Evolutionary conservation across 176 grass and related monocot genomes (phyloP).

Genomic region (Rhynchospora pubera): DNA sequence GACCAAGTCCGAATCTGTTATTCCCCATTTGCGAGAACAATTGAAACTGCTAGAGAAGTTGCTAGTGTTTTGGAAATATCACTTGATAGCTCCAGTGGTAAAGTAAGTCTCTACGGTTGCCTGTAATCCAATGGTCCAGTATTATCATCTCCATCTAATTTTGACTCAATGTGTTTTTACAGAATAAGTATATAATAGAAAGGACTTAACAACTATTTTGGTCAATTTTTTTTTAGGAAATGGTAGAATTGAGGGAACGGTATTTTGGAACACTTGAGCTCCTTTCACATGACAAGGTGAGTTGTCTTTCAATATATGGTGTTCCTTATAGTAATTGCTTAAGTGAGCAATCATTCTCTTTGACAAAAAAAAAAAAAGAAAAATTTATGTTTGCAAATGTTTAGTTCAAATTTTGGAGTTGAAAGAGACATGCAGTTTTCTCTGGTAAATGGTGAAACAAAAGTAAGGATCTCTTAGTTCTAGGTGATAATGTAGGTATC

Average conservation of each 20-base stretch:
- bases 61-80: conserved; percentile 50
- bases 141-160: neutral
- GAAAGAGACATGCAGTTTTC: neutral
- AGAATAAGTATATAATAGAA: neutral
- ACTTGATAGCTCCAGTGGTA: conserved; percentile 45
- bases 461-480: neutral
- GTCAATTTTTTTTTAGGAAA: conserved; percentile 30
- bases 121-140: neutral
- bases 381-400: too few relatives aligned
- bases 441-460: neutral
- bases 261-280: conserved; percentile 89
- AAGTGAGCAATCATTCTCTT: neutral
- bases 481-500: neutral
- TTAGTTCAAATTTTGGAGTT: too few relatives aligned
- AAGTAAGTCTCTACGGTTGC: conserved; percentile 31
- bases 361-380: neutral
- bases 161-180: neutral
- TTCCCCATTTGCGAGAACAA: conserved; percentile 77
- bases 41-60: conserved; percentile 56
- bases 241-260: conserved; percentile 52
- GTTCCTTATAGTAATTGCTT: neutral
- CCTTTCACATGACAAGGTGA: conserved; percentile 69
- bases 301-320: neutral
- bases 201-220: neutral
- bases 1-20: conserved; percentile 56